Percentiles rank a stretch among this genome's conserved stretches.
phyloP scores from a whole-genome alignment of 805 yeast genomes.

The Isabelozyma gotoi region DNA sequence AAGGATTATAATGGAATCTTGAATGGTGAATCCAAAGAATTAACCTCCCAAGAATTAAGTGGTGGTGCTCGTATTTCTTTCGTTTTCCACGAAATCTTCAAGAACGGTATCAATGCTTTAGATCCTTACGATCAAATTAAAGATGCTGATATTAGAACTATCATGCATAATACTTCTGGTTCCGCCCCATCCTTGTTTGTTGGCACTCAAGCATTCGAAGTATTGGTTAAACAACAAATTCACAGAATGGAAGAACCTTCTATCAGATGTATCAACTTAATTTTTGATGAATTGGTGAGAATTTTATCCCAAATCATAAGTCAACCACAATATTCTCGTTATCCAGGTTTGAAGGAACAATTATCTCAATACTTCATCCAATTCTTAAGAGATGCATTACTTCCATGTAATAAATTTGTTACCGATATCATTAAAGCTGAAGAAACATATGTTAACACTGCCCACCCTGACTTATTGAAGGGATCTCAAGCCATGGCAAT shows the following conservation, averaged over 20 bases:
- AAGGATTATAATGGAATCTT: constrained; percentile 88
- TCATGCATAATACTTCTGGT: constrained; percentile 95
- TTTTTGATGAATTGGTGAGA: constrained; percentile 92
- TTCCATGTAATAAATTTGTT: constrained; percentile 86
- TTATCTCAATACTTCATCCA: constrained; percentile 77
- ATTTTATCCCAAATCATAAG: constrained; percentile 81
- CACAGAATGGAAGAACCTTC: constrained; percentile 93
- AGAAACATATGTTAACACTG: constrained; percentile 94
- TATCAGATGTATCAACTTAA: constrained; percentile 80
- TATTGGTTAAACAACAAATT: constrained; percentile 90
- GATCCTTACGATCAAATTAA: constrained; percentile 97
- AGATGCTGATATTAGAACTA: constrained; percentile 94
- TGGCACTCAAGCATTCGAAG: constrained; percentile 97
- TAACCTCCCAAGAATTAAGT: constrained; percentile 84
- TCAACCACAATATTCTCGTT: constrained; percentile 81
- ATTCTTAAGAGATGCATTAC: constrained; percentile 71
- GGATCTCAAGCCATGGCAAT: constrained; percentile 94
- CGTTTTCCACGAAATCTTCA: constrained; percentile 94
- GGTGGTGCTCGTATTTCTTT: constrained; percentile 98
- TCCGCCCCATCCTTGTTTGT: constrained; percentile 95
- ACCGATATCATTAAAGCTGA: constrained; percentile 81
- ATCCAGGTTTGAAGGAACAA: constrained; percentile 88
- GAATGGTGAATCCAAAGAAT: constrained; percentile 90
- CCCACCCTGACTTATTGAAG: constrained; percentile 93
- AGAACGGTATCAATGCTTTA: constrained; percentile 85